Evolutionary conservation across 306 rosid genomes (phyloP).

Genomic region (Gastrolobium villosum): DNA sequence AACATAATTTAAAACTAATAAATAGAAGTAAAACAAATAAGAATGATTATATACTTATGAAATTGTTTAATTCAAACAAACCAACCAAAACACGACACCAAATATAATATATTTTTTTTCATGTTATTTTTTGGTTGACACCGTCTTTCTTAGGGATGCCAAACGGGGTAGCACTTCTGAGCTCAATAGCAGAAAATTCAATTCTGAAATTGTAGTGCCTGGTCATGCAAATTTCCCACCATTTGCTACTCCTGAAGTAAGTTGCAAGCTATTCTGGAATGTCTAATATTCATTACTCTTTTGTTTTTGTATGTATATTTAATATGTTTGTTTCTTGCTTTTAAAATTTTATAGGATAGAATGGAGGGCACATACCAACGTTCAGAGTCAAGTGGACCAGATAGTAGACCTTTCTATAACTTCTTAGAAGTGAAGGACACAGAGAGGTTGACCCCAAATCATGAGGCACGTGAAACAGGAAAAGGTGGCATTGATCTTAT

Average conservation of each 20-base stretch:
- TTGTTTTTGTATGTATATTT: not conserved
- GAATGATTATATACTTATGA: no score
- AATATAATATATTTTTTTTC: no score
- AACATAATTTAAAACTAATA: no score
- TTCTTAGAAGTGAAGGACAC: constrained; percentile 54
- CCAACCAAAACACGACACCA: no score
- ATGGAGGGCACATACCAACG: constrained; percentile 34
- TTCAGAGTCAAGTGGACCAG: constrained; percentile 44
- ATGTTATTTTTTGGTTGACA: no score
- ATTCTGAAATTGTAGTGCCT: constrained; percentile 40
- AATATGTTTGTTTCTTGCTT: not conserved
- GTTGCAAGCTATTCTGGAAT: constrained; percentile 23
- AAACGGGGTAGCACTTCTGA: constrained; percentile 56
- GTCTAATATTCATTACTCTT: not conserved
- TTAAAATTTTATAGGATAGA: constrained; percentile 43
- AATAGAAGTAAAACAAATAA: no score
- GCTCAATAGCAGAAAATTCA: constrained; percentile 45
- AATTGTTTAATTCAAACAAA: no score
- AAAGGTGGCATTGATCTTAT: constrained; percentile 58
- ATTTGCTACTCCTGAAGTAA: constrained; percentile 51
- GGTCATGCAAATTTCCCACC: constrained; percentile 46
- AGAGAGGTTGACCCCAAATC: constrained; percentile 38
- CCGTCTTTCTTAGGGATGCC: constrained; percentile 47
- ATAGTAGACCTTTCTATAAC: constrained; percentile 50
- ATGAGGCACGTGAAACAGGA: constrained; percentile 44